Conservation (phyloP, 2,329 filamentous ascomycete genomes). For the Drechslerella coelobrocha region DNA sequence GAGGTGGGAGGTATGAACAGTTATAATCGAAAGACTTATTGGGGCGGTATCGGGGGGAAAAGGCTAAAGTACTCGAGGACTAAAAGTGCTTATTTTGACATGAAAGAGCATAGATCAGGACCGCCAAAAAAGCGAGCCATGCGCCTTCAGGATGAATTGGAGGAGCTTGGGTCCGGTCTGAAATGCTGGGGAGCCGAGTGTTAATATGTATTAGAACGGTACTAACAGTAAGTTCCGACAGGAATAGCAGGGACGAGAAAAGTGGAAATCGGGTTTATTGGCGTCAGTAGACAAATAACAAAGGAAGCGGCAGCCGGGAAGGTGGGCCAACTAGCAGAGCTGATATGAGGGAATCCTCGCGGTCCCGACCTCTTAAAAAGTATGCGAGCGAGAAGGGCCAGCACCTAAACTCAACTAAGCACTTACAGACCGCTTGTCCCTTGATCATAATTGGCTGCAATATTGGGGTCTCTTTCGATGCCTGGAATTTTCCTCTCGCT, state of each 20-base stretch:
- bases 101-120: conserved; percentile 47
- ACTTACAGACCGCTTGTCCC: conserved; percentile 45
- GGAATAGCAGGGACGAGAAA: conserved; percentile 45
- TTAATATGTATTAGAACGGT: conserved; percentile 46
- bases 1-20: conserved; percentile 45
- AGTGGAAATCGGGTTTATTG: conserved; percentile 29
- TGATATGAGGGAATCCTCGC: conserved; percentile 18
- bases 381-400: conserved; percentile 41
- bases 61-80: conserved; percentile 40
- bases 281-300: conserved; percentile 35
- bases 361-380: conserved; percentile 38
- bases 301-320: conserved; percentile 50
- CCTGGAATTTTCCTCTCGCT: conserved; percentile 47
- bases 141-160: conserved; percentile 47
- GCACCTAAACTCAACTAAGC: conserved; percentile 48
- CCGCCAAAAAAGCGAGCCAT: conserved; percentile 42
- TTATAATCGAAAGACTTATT: conserved; percentile 36
- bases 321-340: conserved; percentile 32
- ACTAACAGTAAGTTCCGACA: conserved; percentile 43
- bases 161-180: conserved; percentile 48
- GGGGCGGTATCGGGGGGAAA: conserved; percentile 28
- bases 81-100: conserved; percentile 16
- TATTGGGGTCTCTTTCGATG: conserved; percentile 35
- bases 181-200: conserved; percentile 48
- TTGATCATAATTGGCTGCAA: conserved; percentile 39